A percentile compares a stretch with the other conserved stretches of the same genome.
Conservation (phyloP, 148 eudicot species). For the Cornus suecica region DNA sequence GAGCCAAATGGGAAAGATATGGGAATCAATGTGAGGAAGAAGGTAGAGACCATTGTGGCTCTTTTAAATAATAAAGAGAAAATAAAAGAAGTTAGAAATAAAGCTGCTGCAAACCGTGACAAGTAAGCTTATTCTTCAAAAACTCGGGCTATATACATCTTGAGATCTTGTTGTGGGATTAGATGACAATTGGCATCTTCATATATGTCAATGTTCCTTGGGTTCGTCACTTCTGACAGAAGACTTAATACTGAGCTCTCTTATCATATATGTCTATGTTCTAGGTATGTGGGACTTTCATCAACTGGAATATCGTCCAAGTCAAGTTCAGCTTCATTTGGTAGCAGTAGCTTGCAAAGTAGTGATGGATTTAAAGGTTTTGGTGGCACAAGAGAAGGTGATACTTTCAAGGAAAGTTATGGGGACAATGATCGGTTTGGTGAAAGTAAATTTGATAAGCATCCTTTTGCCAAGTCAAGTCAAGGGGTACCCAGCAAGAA, state of each 20-base stretch:
- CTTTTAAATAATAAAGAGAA: constrained; percentile 86
- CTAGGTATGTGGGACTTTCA: constrained; percentile 90
- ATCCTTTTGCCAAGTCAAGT: constrained; percentile 48
- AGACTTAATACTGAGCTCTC: no score
- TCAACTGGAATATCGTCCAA: constrained; percentile 79
- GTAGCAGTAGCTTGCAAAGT: constrained; percentile 52
- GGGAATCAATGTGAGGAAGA: constrained; percentile 97
- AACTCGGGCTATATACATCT: neutral
- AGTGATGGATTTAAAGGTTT: constrained; percentile 74
- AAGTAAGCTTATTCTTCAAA: constrained; percentile 64
- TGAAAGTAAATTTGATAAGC: constrained; percentile 58
- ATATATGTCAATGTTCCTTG: constrained; percentile 7
- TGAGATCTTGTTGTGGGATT: constrained; percentile 2
- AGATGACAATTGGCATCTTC: neutral
- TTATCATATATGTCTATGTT: constrained; percentile 6
- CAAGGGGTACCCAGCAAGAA: constrained; percentile 32
- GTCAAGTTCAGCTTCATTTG: constrained; percentile 62
- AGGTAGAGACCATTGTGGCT: constrained; percentile 81
- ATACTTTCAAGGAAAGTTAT: constrained; percentile 39
- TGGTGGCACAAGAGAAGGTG: constrained; percentile 55
- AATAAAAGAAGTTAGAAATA: constrained; percentile 84
- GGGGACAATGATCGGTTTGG: constrained; percentile 51
- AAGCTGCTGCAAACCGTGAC: constrained; percentile 88
- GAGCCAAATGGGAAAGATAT: constrained; percentile 90
- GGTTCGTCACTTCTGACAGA: no score